phyloP scores from a whole-genome alignment of 2,329 filamentous ascomycete species.

The Talaromyces sp. region DNA sequence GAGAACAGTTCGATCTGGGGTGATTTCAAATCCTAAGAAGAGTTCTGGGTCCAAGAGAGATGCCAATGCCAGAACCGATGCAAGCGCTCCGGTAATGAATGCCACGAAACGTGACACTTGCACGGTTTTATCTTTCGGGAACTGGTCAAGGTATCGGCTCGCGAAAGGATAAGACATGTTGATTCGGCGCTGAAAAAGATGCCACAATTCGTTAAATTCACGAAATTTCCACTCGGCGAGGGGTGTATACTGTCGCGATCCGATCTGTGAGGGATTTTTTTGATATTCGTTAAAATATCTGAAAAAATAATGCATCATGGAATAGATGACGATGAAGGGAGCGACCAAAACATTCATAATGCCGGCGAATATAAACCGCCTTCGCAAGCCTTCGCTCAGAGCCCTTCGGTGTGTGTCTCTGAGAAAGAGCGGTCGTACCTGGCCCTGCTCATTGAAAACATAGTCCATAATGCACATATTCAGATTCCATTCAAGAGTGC shows the following conservation, averaged over 20 bases:
- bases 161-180: slow-evolving; percentile 96
- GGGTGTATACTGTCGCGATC: slow-evolving; percentile 86
- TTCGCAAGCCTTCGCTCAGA: slow-evolving; percentile 71
- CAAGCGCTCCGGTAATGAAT: slow-evolving; percentile 81
- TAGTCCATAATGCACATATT: slow-evolving; percentile 88
- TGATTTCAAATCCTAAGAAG: slow-evolving; percentile 88
- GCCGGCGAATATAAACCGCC: slow-evolving; percentile 76
- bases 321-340: slow-evolving; percentile 81
- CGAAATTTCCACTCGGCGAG: slow-evolving; percentile 97
- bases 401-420: slow-evolving; percentile 74
- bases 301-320: slow-evolving; percentile 86
- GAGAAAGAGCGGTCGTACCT: slow-evolving; percentile 80
- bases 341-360: slow-evolving; percentile 81
- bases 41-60: slow-evolving; percentile 87
- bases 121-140: slow-evolving; percentile 90
- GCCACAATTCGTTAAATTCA: slow-evolving; percentile 93
- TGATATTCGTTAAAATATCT: slow-evolving; percentile 97
- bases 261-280: slow-evolving; percentile 81
- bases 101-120: slow-evolving; percentile 79
- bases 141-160: slow-evolving; percentile 88
- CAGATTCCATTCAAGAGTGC: slow-evolving; percentile 87
- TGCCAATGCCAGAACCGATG: slow-evolving; percentile 76
- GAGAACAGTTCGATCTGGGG: slow-evolving; percentile 77
- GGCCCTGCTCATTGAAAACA: slow-evolving; percentile 84
- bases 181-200: slow-evolving; percentile 82